Evolutionary conservation across 2,329 filamentous ascomycete genomes (phyloP).

Genomic region (Orbilia javanica): DNA sequence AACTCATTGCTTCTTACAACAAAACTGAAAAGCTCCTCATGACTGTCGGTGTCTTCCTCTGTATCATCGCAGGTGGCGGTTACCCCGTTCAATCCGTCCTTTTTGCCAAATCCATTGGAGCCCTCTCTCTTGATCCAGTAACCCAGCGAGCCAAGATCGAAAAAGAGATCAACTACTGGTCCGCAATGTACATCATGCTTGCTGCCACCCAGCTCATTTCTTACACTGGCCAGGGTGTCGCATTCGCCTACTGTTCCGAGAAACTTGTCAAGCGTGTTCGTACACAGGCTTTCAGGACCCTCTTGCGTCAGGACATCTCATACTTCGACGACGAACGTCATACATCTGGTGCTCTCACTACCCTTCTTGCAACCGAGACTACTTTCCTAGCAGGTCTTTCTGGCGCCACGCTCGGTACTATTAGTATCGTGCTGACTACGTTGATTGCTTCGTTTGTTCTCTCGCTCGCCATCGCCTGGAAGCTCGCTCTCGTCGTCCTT

Average conservation of each 20-base stretch:
- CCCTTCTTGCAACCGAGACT: conserved; percentile 88
- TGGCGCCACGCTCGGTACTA: conserved; percentile 86
- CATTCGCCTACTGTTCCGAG: conserved; percentile 89
- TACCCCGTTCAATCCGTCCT: conserved; percentile 84
- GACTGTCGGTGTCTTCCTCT: conserved; percentile 78
- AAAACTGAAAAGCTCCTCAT: conserved; percentile 77
- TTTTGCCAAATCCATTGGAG: conserved; percentile 87
- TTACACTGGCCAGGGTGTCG: conserved; percentile 76
- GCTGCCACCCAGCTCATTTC: conserved; percentile 79
- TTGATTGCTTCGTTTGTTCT: conserved; percentile 79
- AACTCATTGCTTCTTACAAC: conserved; percentile 85
- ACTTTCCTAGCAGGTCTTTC: conserved; percentile 89
- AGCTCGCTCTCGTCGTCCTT: conserved; percentile 84
- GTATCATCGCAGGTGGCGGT: conserved; percentile 81
- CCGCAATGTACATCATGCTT: conserved; percentile 87
- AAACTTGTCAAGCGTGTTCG: conserved; percentile 84
- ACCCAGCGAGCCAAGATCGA: conserved; percentile 68
- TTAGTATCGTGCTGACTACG: conserved; percentile 84
- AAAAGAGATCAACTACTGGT: conserved; percentile 84
- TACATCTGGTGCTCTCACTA: conserved; percentile 86
- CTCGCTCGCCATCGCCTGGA: conserved; percentile 84
- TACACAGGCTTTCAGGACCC: conserved; percentile 83
- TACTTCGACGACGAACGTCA: conserved; percentile 94
- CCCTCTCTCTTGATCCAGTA: conserved; percentile 69
- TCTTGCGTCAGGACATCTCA: conserved; percentile 90